Percentiles rank a stretch among this genome's conserved stretches.
These are phyloP conservation scores for Cyclanthera cordifolia DNA, from an alignment of 306 rosid species.

Conservation along the genomic window DNA sequence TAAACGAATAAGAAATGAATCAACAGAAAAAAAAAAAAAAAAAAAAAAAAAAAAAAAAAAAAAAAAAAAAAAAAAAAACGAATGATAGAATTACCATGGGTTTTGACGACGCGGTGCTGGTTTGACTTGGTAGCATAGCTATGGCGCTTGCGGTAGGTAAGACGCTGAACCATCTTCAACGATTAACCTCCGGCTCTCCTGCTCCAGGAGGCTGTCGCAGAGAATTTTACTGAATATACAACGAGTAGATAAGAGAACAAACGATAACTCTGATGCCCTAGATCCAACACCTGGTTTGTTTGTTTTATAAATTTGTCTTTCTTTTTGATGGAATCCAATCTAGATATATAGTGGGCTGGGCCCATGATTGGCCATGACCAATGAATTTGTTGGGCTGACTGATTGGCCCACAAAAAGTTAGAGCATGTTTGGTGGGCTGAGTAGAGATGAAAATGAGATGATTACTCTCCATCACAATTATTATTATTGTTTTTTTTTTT, in stretches of 20 bases:
- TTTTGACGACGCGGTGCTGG: constrained; percentile 15
- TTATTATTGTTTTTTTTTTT: no score
- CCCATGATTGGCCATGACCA: background rate
- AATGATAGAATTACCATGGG: background rate
- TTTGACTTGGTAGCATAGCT: constrained; percentile 15
- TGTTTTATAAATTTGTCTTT: no score
- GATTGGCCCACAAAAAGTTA: no score
- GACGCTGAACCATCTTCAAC: constrained; percentile 16
- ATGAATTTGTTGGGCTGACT: no score
- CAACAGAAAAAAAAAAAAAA: no score
- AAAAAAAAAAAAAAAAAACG: background rate
- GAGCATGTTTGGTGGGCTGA: no score
- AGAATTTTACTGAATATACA: background rate
- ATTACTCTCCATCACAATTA: no score
- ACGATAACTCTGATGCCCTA: background rate
- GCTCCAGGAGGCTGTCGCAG: background rate
- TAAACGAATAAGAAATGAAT: background rate
- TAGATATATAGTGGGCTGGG: background rate
- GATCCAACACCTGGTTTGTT: background rate
- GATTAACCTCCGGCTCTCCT: background rate
- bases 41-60: background rate
- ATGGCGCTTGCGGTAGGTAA: constrained; percentile 12
- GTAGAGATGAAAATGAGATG: no score
- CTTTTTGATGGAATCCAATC: background rate
- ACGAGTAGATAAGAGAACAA: background rate